phyloP scores from a whole-genome alignment of 495 filamentous ascomycete species.

The Penicillium mononematosum region DNA sequence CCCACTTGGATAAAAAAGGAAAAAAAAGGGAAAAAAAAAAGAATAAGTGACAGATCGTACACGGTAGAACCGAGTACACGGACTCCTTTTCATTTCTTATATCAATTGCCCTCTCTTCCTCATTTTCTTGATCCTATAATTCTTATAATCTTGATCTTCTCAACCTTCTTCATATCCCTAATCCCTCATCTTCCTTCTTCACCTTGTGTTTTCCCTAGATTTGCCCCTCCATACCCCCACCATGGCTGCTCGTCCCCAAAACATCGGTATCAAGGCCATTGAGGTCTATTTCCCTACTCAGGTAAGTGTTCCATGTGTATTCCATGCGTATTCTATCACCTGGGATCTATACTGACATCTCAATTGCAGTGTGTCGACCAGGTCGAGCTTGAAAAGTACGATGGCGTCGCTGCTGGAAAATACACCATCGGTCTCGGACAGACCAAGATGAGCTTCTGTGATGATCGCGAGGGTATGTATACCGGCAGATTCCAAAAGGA shows the following conservation, averaged over 20 bases:
- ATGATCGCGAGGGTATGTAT: constrained; percentile 89
- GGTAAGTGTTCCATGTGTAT: constrained; percentile 52
- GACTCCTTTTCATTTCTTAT: constrained; percentile 15
- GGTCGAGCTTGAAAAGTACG: constrained; percentile 93
- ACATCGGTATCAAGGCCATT: constrained; percentile 99
- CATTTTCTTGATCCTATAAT: neutral
- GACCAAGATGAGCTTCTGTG: constrained; percentile 99
- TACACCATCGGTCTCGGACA: constrained; percentile 99
- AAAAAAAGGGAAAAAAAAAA: constrained; percentile 17
- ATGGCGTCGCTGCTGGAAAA: constrained; percentile 90
- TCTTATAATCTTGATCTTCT: neutral
- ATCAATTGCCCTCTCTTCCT: constrained; percentile 2
- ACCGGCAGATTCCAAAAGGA: neutral
- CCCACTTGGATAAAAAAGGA: constrained; percentile 3
- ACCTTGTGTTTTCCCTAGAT: neutral
- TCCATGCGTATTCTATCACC: neutral
- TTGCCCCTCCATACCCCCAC: constrained; percentile 36
- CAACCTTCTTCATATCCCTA: neutral
- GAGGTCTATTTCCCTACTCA: constrained; percentile 98
- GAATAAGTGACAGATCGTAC: constrained; percentile 32
- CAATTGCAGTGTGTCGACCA: constrained; percentile 86
- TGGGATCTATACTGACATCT: neutral
- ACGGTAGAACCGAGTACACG: constrained; percentile 37
- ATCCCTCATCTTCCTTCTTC: neutral
- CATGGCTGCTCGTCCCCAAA: constrained; percentile 89